phyloP scores from a whole-genome alignment of 805 yeast genomes.

The Myxozyma sirexii region DNA sequence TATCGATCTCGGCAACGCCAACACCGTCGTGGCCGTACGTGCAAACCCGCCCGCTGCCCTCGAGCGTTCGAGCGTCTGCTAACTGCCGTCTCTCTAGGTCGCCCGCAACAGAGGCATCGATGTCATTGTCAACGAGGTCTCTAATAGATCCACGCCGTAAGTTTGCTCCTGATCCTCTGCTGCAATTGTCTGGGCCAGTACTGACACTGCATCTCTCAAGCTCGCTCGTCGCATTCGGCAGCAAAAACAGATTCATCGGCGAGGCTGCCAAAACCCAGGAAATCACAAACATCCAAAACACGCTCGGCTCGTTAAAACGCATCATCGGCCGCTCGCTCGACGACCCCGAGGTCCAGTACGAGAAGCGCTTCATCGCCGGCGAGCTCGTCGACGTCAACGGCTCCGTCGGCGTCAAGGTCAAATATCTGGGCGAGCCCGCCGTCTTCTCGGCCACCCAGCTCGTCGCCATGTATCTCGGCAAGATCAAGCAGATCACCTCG shows the following conservation, averaged over 20 bases:
- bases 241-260: constrained; percentile 87
- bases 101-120: constrained; percentile 99
- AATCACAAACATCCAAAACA: constrained; percentile 93
- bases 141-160: constrained; percentile 93
- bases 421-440: constrained; percentile 74
- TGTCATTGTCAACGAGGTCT: constrained; percentile 96
- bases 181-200: not conserved
- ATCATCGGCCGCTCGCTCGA: constrained; percentile 73
- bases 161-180: constrained; percentile 31
- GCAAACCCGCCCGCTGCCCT: too few species aligned
- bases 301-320: constrained; percentile 93
- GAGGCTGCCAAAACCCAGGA: constrained; percentile 96
- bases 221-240: constrained; percentile 85
- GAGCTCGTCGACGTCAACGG: constrained; percentile 69
- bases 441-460: constrained; percentile 87
- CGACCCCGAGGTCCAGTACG: constrained; percentile 76
- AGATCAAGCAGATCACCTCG: constrained; percentile 76
- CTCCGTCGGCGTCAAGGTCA: constrained; percentile 80
- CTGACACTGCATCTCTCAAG: constrained; percentile 20
- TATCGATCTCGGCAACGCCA: constrained; percentile 95
- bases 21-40: constrained; percentile 78
- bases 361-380: constrained; percentile 72
- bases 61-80: too few species aligned
- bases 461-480: constrained; percentile 92
- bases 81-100: constrained; percentile 45